Percentiles rank a stretch among this genome's conserved stretches.
Conservation (phyloP, 2,329 filamentous ascomycete species). For the Rhynchosporium agropyri region DNA sequence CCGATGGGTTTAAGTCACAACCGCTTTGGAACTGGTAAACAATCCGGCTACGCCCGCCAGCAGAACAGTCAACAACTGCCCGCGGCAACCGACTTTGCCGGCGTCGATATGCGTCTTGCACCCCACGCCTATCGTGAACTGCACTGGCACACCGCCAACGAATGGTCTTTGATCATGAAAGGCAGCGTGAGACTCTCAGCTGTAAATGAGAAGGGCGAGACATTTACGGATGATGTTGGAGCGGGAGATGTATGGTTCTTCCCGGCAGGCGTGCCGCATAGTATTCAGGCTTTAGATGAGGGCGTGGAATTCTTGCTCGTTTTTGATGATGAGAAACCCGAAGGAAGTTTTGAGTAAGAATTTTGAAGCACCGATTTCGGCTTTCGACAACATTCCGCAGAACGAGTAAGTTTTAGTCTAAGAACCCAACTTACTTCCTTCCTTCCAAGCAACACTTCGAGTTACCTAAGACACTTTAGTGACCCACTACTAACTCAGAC, state of each 20-base stretch:
- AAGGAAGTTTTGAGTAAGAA: conserved; percentile 58
- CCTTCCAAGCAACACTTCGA: too few species aligned
- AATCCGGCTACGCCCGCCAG: conserved; percentile 59
- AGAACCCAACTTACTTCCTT: too few species aligned
- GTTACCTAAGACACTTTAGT: too few species aligned
- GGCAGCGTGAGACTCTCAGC: conserved; percentile 55
- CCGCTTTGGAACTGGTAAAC: conserved; percentile 43
- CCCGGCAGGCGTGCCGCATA: conserved; percentile 53
- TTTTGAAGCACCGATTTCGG: conserved; percentile 50
- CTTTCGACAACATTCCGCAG: conserved; percentile 51
- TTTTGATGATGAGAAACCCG: conserved; percentile 51
- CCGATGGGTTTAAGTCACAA: conserved; percentile 56
- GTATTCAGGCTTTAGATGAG: conserved; percentile 56
- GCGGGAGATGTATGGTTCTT: conserved; percentile 60
- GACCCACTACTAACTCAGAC: too few species aligned
- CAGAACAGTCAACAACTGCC: conserved; percentile 57
- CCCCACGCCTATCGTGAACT: conserved; percentile 62
- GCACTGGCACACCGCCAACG: conserved; percentile 61
- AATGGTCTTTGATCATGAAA: conserved; percentile 57
- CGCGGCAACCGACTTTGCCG: conserved; percentile 52
- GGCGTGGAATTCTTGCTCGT: conserved; percentile 62
- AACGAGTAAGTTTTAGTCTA: conserved; percentile 41
- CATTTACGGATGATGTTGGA: conserved; percentile 52
- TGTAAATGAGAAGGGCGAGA: conserved; percentile 54
- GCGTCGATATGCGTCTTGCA: conserved; percentile 61